Evolutionary conservation across 2,329 filamentous ascomycete genomes (phyloP).

Genomic region (Ceratocystiopsis minuta): DNA sequence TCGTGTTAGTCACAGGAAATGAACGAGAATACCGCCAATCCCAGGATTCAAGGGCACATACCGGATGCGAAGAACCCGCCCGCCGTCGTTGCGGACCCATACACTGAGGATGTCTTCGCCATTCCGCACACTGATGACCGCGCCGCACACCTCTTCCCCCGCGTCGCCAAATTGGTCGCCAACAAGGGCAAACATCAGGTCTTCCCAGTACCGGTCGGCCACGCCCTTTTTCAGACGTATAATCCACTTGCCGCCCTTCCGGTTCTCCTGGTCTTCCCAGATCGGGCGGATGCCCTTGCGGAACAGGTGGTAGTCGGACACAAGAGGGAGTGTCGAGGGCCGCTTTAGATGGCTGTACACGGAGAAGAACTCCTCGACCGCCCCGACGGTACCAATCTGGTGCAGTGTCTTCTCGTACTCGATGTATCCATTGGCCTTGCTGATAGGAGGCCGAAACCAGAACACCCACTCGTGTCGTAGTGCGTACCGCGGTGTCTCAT

Average conservation of each 20-base stretch:
- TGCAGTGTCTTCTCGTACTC: constrained; percentile 97
- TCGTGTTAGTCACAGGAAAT: neutral
- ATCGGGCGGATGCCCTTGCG: constrained; percentile 91
- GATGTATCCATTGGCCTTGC: constrained; percentile 70
- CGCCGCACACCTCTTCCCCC: constrained; percentile 84
- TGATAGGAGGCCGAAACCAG: constrained; percentile 92
- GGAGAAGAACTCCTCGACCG: constrained; percentile 79
- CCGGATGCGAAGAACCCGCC: constrained; percentile 91
- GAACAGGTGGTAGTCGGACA: constrained; percentile 97
- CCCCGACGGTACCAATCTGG: constrained; percentile 62
- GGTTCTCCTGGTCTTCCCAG: constrained; percentile 97
- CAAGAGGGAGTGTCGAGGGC: constrained; percentile 70
- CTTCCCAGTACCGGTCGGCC: constrained; percentile 92
- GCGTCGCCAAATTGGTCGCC: constrained; percentile 91
- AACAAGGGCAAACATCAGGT: constrained; percentile 73
- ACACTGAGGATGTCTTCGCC: constrained; percentile 96
- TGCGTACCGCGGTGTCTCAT: constrained; percentile 28
- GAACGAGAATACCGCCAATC: constrained; percentile 1
- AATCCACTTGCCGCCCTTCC: constrained; percentile 92
- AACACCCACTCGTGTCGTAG: constrained; percentile 86
- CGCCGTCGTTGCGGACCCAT: constrained; percentile 88
- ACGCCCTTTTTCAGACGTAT: constrained; percentile 94
- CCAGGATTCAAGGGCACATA: constrained; percentile 36
- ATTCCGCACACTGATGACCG: constrained; percentile 82
- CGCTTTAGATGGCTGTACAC: constrained; percentile 80